Base-by-base conservation (phyloP, 371 early-diverging fungal species). In the Mortierella sp. region DNA sequence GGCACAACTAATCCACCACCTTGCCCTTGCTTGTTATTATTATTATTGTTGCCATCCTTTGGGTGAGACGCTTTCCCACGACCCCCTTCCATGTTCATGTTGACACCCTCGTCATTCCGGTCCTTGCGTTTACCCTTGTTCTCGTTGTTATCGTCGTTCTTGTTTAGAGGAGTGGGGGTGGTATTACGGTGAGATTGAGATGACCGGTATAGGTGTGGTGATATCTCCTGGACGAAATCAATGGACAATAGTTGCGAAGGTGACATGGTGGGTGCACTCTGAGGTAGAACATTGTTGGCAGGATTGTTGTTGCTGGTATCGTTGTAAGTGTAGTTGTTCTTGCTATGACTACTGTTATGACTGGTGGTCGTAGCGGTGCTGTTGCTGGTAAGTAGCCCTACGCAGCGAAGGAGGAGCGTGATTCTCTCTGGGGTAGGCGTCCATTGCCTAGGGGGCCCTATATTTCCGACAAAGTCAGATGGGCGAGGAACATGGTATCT, bases 171-270 rank as follows among this genome's bases (percentile, higher is more conserved):
- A 23, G 48, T 12, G 5, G 54, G 19, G 19, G 62, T 54, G 10
- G 62, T 62, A 28, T 7, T 27, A 4, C 34, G 34, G 10, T 34
- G 8, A n/a, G 24, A 47, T 47, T 1, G 28, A 26, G 21, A 27
- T 21, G 21, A 23, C 34, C 16, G 19, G 54, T 34, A 10, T 4
- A 34, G 31, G 13, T 45, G 31, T 43, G 46, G 18, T 21, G 21
- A 16, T 23, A 56, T 51, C 16, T 71, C 60, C 30, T 64, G 64
- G 5, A 59, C 60, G 13, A 53, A 24, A 50, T 56, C 49, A n/a
- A 55, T 63, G 16, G 63, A 31, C 16, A 63, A 19, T 31, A n/a
- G 28, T 2, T 24, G 13, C 7, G 34, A 34, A 10, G 34, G 34
- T 7, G 34, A 34, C 10, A 10, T 34, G 4, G 10, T 34, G 34